phyloP scores from a whole-genome alignment of 2,329 filamentous ascomycete genomes.

The Ophiosphaerella korrae region DNA sequence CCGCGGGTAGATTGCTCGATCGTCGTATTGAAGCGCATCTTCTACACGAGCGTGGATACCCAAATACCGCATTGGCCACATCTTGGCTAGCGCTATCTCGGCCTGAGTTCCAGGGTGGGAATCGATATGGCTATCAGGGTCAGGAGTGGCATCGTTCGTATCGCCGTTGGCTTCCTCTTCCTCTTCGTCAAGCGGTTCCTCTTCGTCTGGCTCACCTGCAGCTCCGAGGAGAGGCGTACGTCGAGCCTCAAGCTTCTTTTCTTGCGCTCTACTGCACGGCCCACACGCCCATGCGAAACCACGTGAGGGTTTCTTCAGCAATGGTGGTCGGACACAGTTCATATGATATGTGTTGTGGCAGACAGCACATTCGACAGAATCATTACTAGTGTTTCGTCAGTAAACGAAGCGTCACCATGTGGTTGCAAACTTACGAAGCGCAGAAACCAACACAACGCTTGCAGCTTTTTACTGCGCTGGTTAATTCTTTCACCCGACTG shows the following conservation, averaged over 20 bases:
- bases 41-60: conserved; percentile 95
- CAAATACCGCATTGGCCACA: conserved; percentile 96
- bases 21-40: conserved; percentile 94
- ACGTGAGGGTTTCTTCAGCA: conserved; percentile 94
- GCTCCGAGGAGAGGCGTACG: conserved; percentile 76
- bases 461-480: conserved; percentile 93
- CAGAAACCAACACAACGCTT: conserved; percentile 91
- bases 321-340: conserved; percentile 90
- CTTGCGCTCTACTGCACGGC: conserved; percentile 93
- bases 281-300: conserved; percentile 98
- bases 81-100: conserved; percentile 87
- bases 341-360: conserved; percentile 97
- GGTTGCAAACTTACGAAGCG: conserved; percentile 71
- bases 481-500: conserved; percentile 91
- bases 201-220: conserved; percentile 61
- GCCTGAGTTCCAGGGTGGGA: conserved; percentile 74
- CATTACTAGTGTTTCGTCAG: conserved; percentile 62
- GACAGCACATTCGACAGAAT: conserved; percentile 96
- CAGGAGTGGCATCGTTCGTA: conserved; percentile 62
- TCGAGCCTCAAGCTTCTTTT: conserved; percentile 86
- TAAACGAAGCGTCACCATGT: not conserved
- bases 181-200: conserved; percentile 68
- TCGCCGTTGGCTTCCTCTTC: conserved; percentile 70
- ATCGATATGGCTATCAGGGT: conserved; percentile 59
- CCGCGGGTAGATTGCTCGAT: conserved; percentile 88